Percentiles rank a stretch among this genome's conserved stretches.
These are phyloP conservation scores for Friedmanniomyces endolithicus DNA, from an alignment of 495 filamentous ascomycete genomes.

Conservation along the genomic window DNA sequence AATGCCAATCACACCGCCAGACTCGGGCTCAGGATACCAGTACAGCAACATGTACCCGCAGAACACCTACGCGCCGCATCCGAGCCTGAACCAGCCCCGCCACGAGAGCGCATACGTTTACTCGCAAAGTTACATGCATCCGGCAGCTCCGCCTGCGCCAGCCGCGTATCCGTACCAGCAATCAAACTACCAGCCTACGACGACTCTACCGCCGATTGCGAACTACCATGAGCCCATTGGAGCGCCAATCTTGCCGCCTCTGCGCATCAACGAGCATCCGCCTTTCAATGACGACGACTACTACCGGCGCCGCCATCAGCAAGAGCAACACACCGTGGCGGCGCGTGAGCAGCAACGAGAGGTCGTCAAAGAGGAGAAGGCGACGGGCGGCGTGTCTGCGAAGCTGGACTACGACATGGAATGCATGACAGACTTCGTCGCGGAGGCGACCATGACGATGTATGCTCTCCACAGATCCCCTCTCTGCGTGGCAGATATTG, in stretches of 20 bases:
- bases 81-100: slow-evolving; percentile 17
- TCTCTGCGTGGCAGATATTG: slow-evolving; percentile 57
- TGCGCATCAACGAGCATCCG: slow-evolving; percentile 24
- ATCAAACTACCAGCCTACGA: slow-evolving; percentile 26
- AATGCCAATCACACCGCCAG: slow-evolving; percentile 29
- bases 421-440: slow-evolving; percentile 94
- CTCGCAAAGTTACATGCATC: slow-evolving; percentile 26
- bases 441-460: slow-evolving; percentile 78
- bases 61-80: slow-evolving; percentile 23
- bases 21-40: slow-evolving; percentile 27
- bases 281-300: slow-evolving; percentile 19
- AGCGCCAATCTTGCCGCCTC: slow-evolving; percentile 27
- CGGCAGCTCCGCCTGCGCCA: slow-evolving; percentile 11
- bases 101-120: slow-evolving; percentile 28
- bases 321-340: slow-evolving; percentile 18
- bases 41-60: slow-evolving; percentile 29
- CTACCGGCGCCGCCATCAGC: slow-evolving; percentile 23
- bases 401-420: slow-evolving; percentile 99
- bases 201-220: slow-evolving; percentile 23
- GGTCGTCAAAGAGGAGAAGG: slow-evolving; percentile 30
- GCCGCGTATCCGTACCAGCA: slow-evolving; percentile 18
- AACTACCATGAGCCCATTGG: slow-evolving; percentile 28
- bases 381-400: slow-evolving; percentile 74
- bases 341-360: slow-evolving; percentile 14
- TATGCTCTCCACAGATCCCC: slow-evolving; percentile 51